Conservation (phyloP, 805 yeast species). For the Pachysolen tannophilus region DNA sequence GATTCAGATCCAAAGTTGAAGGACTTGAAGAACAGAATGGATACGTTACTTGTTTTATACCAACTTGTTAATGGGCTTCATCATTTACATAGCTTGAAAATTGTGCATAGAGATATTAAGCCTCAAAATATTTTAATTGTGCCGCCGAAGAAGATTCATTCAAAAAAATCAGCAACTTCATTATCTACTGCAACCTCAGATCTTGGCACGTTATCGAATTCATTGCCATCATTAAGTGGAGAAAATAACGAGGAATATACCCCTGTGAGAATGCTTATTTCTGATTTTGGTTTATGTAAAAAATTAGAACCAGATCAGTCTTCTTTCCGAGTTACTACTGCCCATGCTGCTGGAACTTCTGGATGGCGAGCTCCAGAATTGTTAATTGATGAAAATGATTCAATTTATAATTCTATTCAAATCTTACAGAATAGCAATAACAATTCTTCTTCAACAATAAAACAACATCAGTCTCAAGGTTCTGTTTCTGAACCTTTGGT, state of each 20-base stretch:
- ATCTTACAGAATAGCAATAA: no score
- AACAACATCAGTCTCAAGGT: not conserved
- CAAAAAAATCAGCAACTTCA: slow-evolving; percentile 9
- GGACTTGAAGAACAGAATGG: slow-evolving; percentile 30
- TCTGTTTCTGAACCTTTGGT: slow-evolving; percentile 22
- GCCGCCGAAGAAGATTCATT: slow-evolving; percentile 41
- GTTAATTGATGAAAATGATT: slow-evolving; percentile 33
- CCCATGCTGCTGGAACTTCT: slow-evolving; percentile 91
- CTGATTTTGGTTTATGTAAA: slow-evolving; percentile 95
- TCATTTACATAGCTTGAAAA: slow-evolving; percentile 81
- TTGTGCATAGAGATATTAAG: slow-evolving; percentile 90
- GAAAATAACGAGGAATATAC: slow-evolving; percentile 16
- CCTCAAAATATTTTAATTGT: slow-evolving; percentile 91
- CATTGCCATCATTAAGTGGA: slow-evolving; percentile 1
- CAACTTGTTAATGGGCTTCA: slow-evolving; percentile 82
- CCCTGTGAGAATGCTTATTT: slow-evolving; percentile 66
- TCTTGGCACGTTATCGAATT: not conserved
- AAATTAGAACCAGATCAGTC: slow-evolving; percentile 88
- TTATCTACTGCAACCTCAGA: slow-evolving; percentile 6
- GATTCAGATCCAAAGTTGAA: slow-evolving; percentile 31
- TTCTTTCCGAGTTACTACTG: slow-evolving; percentile 86
- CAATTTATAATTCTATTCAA: slow-evolving; percentile 21
- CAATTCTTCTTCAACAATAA: no score
- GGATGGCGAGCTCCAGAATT: slow-evolving; percentile 99
- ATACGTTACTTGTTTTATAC: slow-evolving; percentile 46